Conservation (phyloP, 1,284 basidiomycete species). For the Apiotrichum montevideense region DNA sequence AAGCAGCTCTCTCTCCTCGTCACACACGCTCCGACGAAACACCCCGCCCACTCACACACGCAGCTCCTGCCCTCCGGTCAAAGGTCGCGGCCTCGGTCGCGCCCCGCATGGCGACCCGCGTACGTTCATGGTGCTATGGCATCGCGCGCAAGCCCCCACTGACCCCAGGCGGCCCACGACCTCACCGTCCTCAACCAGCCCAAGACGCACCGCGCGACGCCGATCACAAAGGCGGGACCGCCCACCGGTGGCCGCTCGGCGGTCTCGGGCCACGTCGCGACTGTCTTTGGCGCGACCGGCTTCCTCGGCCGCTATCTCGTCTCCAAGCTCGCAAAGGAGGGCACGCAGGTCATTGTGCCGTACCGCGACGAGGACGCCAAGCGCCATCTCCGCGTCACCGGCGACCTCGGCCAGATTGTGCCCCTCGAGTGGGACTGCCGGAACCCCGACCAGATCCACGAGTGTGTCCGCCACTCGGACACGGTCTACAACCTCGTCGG, state of each 20-base stretch:
- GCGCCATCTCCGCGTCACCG: constrained; percentile 83
- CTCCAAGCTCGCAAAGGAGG: constrained; percentile 85
- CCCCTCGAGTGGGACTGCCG: constrained; percentile 94
- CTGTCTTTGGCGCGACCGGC: constrained; percentile 94
- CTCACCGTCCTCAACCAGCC: constrained; percentile 33
- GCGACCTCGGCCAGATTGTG: constrained; percentile 94
- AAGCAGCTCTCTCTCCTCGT: not conserved
- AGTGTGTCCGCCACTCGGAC: constrained; percentile 92
- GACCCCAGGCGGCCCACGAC: constrained; percentile 40
- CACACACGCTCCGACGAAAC: not conserved
- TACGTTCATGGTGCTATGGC: constrained; percentile 1
- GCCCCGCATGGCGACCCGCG: constrained; percentile 17
- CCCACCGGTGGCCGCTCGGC: constrained; percentile 76
- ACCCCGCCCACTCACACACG: constrained; percentile 1
- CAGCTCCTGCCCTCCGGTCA: constrained; percentile 31
- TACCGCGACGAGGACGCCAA: constrained; percentile 96
- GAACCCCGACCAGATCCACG: constrained; percentile 80
- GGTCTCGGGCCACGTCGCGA: constrained; percentile 81
- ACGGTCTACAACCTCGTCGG: constrained; percentile 93
- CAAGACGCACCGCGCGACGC: constrained; percentile 48
- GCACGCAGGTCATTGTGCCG: constrained; percentile 90
- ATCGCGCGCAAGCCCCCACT: not conserved
- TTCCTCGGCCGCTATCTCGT: constrained; percentile 94
- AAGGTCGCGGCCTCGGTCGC: constrained; percentile 18
- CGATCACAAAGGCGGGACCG: constrained; percentile 63